Evolutionary conservation across 192 early-diverging fungal species (phyloP).

Genomic region (Backusella parvicylindrica): DNA sequence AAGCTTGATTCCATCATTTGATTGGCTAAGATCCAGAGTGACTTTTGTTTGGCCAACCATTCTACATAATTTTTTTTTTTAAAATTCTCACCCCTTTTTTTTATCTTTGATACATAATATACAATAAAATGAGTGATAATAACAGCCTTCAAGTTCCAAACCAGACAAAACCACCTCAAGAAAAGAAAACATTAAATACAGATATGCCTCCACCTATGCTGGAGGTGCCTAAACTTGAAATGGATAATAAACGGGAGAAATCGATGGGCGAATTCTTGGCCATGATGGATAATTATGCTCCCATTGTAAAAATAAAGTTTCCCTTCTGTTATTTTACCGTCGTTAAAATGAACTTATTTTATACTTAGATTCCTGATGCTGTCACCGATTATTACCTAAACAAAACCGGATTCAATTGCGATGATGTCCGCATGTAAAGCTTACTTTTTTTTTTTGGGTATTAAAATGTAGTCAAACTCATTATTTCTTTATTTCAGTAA

Average conservation of each 20-base stretch:
- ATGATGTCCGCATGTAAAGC: conserved; percentile 64
- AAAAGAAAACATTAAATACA: not conserved
- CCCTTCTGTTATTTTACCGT: too few relatives aligned
- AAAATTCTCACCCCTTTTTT: not conserved
- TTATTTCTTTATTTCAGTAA: conserved; percentile 47
- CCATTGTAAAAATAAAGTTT: conserved; percentile 82
- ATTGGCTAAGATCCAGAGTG: too few relatives aligned
- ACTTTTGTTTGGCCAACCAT: not conserved
- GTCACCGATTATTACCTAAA: conserved; percentile 90
- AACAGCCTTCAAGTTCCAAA: conserved; percentile 10
- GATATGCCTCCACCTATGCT: not conserved
- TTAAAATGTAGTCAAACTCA: not conserved
- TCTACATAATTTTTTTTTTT: not conserved
- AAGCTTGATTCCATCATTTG: too few relatives aligned
- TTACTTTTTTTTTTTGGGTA: not conserved
- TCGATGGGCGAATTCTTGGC: conserved; percentile 73
- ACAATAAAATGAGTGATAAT: not conserved
- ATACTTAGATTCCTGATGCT: conserved; percentile 79
- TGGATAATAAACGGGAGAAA: conserved; percentile 22
- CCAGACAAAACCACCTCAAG: not conserved
- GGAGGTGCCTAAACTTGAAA: not conserved
- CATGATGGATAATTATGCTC: conserved; percentile 83
- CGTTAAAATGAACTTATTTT: not conserved
- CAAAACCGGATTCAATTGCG: conserved; percentile 73
- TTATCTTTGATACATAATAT: not conserved